A percentile compares a stretch with the other conserved stretches of the same genome.
These are phyloP conservation scores for Rhizophagus prolifer DNA, from an alignment of 192 early-diverging fungal genomes.

Conservation along the genomic window DNA sequence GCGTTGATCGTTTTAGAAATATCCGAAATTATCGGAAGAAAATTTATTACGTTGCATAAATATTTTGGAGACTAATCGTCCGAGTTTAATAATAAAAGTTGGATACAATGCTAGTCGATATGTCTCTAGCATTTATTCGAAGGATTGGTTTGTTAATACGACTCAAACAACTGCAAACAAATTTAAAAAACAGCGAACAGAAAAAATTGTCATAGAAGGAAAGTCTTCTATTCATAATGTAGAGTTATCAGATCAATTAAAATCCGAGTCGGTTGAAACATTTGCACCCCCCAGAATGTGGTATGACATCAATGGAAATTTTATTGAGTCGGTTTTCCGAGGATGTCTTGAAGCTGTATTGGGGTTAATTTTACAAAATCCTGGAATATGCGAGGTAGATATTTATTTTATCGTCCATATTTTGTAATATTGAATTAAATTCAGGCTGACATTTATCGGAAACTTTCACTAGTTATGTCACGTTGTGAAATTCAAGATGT, in stretches of 20 bases:
- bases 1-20: not conserved
- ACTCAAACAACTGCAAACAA: not conserved
- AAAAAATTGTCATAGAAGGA: not conserved
- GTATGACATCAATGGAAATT: conserved; percentile 35
- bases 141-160: conserved; percentile 7
- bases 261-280: not conserved
- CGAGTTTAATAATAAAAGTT: conserved; percentile 27
- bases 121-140: conserved; percentile 23
- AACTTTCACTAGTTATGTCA: conserved; percentile 32
- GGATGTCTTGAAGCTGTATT: conserved; percentile 36
- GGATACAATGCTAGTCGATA: conserved; percentile 18
- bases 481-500: conserved; percentile 33
- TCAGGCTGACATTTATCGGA: conserved; percentile 31
- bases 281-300: conserved; percentile 31
- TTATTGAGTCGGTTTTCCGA: conserved; percentile 33
- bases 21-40: not conserved
- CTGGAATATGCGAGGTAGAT: conserved; percentile 34
- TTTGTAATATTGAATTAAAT: not conserved
- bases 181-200: conserved; percentile 6
- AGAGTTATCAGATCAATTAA: not conserved
- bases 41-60: conserved; percentile 2
- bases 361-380: conserved; percentile 27
- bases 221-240: not conserved
- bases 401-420: not conserved
- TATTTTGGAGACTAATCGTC: conserved; percentile 16